phyloP scores from a whole-genome alignment of 78 protist species.

The Protostelium mycophagum region DNA sequence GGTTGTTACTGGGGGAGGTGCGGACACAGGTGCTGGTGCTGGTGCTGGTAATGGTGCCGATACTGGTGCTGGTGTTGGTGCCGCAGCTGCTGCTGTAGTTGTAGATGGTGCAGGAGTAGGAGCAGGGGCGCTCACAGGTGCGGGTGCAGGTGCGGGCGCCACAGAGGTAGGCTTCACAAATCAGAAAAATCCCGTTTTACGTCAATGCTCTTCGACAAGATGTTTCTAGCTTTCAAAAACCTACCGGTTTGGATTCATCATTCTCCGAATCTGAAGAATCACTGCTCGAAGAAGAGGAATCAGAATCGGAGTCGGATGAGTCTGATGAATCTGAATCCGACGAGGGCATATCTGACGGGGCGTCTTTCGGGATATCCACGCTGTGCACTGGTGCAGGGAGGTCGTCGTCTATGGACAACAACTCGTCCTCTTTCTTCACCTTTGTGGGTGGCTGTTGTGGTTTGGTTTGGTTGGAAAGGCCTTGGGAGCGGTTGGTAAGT shows the following conservation, averaged over 20 bases:
- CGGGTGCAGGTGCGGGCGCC: too few species aligned
- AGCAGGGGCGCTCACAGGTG: neutral
- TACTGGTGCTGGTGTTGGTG: neutral
- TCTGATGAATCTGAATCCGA: neutral
- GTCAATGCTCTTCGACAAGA: too few species aligned
- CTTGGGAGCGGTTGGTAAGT: neutral
- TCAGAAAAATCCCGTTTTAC: too few species aligned
- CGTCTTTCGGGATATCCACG: neutral
- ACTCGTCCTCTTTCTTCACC: neutral
- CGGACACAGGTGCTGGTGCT: neutral
- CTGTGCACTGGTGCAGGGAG: neutral
- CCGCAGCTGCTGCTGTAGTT: neutral
- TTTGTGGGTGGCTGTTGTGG: neutral
- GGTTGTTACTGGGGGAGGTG: neutral
- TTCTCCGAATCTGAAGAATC: neutral
- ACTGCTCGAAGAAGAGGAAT: neutral
- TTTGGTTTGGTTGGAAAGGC: neutral
- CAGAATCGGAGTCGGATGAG: neutral
- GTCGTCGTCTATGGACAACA: neutral
- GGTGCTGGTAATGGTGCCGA: neutral
- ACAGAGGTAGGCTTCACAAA: too few species aligned
- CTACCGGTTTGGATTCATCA: neutral
- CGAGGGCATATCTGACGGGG: too few species aligned
- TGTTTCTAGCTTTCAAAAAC: too few species aligned
- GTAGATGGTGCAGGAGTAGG: neutral